phyloP scores from a whole-genome alignment of 1,139 yeast species.

The Magnusiomyces tetraspermus region DNA sequence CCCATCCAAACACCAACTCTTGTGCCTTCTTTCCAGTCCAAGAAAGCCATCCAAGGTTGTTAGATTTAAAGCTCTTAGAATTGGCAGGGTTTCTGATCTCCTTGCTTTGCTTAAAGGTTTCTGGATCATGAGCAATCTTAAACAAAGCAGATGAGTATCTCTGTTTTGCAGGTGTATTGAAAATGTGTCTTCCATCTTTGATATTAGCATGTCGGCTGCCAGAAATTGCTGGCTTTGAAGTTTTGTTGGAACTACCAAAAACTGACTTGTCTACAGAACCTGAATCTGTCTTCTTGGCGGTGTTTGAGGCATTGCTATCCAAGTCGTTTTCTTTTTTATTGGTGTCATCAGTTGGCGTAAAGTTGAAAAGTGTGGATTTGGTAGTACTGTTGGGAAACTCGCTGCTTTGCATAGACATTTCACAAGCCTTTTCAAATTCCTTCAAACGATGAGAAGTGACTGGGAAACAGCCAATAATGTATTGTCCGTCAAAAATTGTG shows the following conservation, averaged over 20 bases:
- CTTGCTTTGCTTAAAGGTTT: not conserved
- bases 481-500: slow-evolving; percentile 51
- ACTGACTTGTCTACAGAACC: slow-evolving; percentile 4
- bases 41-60: slow-evolving; percentile 28
- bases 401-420: slow-evolving; percentile 13
- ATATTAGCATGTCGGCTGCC: slow-evolving; percentile 21
- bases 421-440: slow-evolving; percentile 21
- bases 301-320: slow-evolving; percentile 1
- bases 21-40: slow-evolving; percentile 32
- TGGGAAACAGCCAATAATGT: slow-evolving; percentile 64
- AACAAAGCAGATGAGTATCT: slow-evolving; percentile 11
- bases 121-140: slow-evolving; percentile 10
- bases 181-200: slow-evolving; percentile 25
- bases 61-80: slow-evolving; percentile 10
- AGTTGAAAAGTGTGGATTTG: not conserved
- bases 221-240: slow-evolving; percentile 25
- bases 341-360: slow-evolving; percentile 4
- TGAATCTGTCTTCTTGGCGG: not conserved
- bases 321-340: slow-evolving; percentile 1
- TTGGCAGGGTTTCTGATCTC: slow-evolving; percentile 3
- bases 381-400: not conserved
- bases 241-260: slow-evolving; percentile 20
- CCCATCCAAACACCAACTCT: slow-evolving; percentile 46
- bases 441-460: slow-evolving; percentile 37
- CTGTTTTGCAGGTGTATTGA: slow-evolving; percentile 18